Evolutionary conservation across 345 rosid genomes (phyloP).

Genomic region (Syzygium grande): DNA sequence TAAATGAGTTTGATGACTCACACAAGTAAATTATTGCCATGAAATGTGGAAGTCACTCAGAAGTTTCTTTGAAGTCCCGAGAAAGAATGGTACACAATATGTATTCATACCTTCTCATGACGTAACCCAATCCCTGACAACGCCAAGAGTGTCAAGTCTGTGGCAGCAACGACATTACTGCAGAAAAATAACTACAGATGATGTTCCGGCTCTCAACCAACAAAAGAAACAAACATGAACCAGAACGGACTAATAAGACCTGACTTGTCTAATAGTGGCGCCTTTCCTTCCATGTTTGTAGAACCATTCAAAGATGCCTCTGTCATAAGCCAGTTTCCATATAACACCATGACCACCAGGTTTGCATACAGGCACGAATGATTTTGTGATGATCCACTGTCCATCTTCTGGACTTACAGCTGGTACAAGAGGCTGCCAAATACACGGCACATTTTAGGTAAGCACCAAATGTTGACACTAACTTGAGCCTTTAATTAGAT

Average conservation of each 20-base stretch:
- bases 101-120: conserved; percentile 42
- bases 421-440: conserved; percentile 81
- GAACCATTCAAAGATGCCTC: conserved; percentile 85
- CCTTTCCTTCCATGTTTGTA: conserved; percentile 77
- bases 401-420: conserved; percentile 79
- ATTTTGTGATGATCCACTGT: conserved; percentile 67
- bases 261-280: conserved; percentile 91
- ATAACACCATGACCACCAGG: conserved; percentile 98
- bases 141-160: conserved; percentile 83
- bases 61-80: neutral
- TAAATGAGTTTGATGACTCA: neutral
- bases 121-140: conserved; percentile 86
- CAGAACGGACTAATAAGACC: conserved; percentile 23
- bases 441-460: neutral
- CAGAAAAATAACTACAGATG: conserved; percentile 1
- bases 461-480: neutral
- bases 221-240: neutral
- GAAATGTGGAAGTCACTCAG: neutral
- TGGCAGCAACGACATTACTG: conserved; percentile 96
- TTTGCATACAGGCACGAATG: conserved; percentile 76
- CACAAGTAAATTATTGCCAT: neutral
- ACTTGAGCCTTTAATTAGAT: neutral
- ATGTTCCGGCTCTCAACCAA: neutral
- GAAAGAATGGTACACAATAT: neutral
- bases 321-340: conserved; percentile 94